Base-by-base conservation (phyloP, 768 basidiomycete species). In the Boletus sp. region DNA sequence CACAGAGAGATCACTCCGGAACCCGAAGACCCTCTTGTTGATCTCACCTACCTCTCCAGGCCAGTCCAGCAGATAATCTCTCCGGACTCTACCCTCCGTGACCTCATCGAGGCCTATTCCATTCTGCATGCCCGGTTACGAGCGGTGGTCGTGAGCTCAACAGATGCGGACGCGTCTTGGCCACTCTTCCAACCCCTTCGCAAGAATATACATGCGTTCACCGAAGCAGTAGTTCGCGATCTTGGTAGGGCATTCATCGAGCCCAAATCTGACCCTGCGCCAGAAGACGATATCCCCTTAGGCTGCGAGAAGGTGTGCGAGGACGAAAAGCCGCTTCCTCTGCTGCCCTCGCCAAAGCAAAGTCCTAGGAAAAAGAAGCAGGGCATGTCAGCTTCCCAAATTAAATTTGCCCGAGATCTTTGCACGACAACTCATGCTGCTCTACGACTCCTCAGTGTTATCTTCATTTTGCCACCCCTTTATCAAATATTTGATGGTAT, bases 341-440 rank as follows among this genome's bases (percentile, higher is more conserved):
- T 73, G 55, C 73, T 89, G 19, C 90, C 88, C 7, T 90, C 87
- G 15, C 90, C 88, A 3, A 78, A 80, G 64, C 78, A 75, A 49
- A 90, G 83, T 56, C 89, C 90, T 7, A 70, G 56, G 53, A 71
- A 69, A 49, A 71, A 67, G 55, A 87, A 80, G 64, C 78, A 75
- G 52, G 89, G 91, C 5, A 82, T 90, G 82, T 81, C 80, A 0
- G 91, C 83, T 41, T 85, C 87, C 55, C 86, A 90, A 67, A 84
- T 84, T 49, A 91, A 87, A 63, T 82, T 83, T 62, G 89, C 89
- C 7, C 78, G 91, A 23, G 91, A 93, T 68, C 73, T 93, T 19
- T 89, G 84, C 67, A 87, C 85, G 2, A 83, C 83, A 5, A 81
- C 78, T 35, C 89, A 90, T 63, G 79, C 83, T 2, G 88, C 83